Base-by-base conservation (phyloP, 78 protist genomes). In the slime mould (Dictyostelium discoideum) region DNA sequence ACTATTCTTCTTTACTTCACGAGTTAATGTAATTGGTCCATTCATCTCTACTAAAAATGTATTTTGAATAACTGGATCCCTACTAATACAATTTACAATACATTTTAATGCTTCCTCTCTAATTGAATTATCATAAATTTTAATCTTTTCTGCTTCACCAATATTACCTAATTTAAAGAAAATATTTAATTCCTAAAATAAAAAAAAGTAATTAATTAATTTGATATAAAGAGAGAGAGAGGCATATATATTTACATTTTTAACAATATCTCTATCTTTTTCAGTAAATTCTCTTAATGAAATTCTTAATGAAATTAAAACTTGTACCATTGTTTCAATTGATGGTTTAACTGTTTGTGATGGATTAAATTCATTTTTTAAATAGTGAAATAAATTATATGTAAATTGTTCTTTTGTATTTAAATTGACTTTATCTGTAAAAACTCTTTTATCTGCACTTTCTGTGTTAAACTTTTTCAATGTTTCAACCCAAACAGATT, bases 131-230 rank as follows among this genome's bases (percentile, higher is more conserved):
- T 81, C 76, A 37, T 82, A 73, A 14, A 90, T 82, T 6, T 29
- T 46, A 8, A 77, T 82, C 54, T 90, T 90, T 67, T 90, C 84
- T 18, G 74, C 88, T 6, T 90, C 95, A 10, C 95, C 95, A 29
- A 90, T 73, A 82, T 90, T 90, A n/a, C 88, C 95, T 48, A 90
- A 82, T 50, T 90, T 90, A 83, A 90, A 73, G 40, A 90, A 90
- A 11, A 69, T 24, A 69, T 69, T 22, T 69, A 85, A 16, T 26
- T 85, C 81, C 90, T 85, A 22, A 26, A 13, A 37, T 9, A 14
- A 22, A 14, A 29, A 10, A 32, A 16, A 20, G 18, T 20, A 32
- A 16, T n/a, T 11, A 37, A 74, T 26, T 26, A 73, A 73, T 73
- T 29, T 65, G 6, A 44, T 0, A 44, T 44, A 9, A 9, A 67